Conservation (phyloP, 495 filamentous ascomycete genomes). For the Penicillium atrosanguineum region DNA sequence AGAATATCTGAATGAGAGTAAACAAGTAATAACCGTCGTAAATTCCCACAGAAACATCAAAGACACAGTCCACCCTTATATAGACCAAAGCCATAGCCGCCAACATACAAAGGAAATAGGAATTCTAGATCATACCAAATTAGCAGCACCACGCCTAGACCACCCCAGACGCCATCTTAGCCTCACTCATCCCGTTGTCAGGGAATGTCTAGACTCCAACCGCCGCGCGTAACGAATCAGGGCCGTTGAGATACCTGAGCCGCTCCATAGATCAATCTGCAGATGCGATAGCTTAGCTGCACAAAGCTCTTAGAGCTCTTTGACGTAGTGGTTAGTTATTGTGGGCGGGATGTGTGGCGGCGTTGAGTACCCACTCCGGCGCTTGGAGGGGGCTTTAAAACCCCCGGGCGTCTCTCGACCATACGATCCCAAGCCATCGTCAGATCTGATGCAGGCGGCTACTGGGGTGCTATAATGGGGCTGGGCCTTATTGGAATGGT, state of each 20-base stretch:
- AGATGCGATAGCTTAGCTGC: slow-evolving; percentile 7
- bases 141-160: slow-evolving; percentile 20
- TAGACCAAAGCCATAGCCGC: neutral
- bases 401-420: slow-evolving; percentile 27
- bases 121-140: slow-evolving; percentile 19
- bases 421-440: slow-evolving; percentile 20
- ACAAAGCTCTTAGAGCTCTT: slow-evolving; percentile 1
- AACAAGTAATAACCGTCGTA: neutral
- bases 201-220: slow-evolving; percentile 8
- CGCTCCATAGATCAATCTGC: slow-evolving; percentile 1
- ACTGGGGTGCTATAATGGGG: slow-evolving; percentile 1
- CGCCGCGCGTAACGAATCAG: slow-evolving; percentile 7
- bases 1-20: neutral
- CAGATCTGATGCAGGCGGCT: slow-evolving; percentile 30
- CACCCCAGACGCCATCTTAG: neutral
- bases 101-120: neutral
- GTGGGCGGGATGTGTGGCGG: neutral
- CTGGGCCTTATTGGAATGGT: neutral
- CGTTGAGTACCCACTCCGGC: slow-evolving; percentile 23
- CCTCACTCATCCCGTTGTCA: slow-evolving; percentile 7
- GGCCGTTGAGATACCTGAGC: neutral
- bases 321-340: neutral
- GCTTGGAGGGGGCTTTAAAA: slow-evolving; percentile 25
- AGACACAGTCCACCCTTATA: slow-evolving; percentile 2
- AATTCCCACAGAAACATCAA: neutral